These are phyloP conservation scores for Gossypium longicalyx DNA, from an alignment of 345 rosid genomes.

Conservation along the genomic window DNA sequence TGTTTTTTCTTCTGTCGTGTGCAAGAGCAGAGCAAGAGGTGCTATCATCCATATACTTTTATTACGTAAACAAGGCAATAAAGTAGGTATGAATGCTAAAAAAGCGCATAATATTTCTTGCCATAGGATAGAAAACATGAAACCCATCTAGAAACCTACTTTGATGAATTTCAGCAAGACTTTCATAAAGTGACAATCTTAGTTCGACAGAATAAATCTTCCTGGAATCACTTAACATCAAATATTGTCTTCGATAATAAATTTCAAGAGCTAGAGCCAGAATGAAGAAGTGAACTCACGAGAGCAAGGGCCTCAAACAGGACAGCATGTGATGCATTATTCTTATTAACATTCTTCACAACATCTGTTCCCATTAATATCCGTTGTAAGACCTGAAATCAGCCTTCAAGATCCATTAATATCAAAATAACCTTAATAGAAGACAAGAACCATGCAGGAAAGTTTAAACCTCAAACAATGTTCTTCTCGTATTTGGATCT, in stretches of 20 bases:
- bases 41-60: background rate
- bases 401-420: constrained; percentile 31
- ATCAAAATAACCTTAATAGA: constrained; percentile 10
- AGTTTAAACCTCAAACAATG: constrained; percentile 79
- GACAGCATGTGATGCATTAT: constrained; percentile 99
- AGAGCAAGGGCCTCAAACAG: constrained; percentile 98
- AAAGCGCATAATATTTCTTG: background rate
- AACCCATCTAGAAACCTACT: background rate
- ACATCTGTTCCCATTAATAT: constrained; percentile 99
- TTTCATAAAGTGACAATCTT: background rate
- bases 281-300: constrained; percentile 46
- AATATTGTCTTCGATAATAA: background rate
- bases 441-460: constrained; percentile 13
- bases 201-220: background rate
- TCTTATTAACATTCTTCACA: constrained; percentile 97
- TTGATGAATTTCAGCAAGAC: background rate
- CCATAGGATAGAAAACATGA: background rate
- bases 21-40: background rate
- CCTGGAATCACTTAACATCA: background rate
- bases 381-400: constrained; percentile 85
- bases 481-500: constrained; percentile 92
- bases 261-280: constrained; percentile 8
- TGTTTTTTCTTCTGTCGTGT: background rate
- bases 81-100: background rate
- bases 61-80: background rate